Base-by-base conservation (phyloP, 192 early-diverging fungal species). In the Dimargaris cristalligena region DNA sequence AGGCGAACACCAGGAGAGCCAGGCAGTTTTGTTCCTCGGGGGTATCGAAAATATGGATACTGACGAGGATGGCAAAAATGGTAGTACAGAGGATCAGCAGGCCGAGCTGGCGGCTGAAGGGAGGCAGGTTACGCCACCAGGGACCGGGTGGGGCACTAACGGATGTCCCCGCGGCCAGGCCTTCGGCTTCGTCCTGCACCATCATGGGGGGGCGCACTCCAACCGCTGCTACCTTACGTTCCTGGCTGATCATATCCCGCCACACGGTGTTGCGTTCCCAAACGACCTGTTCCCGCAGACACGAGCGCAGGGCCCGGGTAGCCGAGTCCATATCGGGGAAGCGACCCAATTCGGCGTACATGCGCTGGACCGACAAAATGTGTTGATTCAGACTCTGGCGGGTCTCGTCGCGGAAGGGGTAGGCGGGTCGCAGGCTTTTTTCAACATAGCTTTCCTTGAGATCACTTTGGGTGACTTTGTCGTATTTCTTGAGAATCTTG, bases 261-360 rank as follows among this genome's bases (percentile, higher is more conserved):
- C 94, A 97, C 26, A 97, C 82, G 0, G 94, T 97, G 71, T 94
- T 97, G 64, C 94, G 82, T 70, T 97, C 91, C 86, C 87, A 94
- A 3, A 90, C 88, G 63, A 97, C 84, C 44, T 87, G 84, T 66
- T 94, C 91, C 55, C 91, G 79, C 65, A 94, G 71, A 67, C 88
- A 80, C 25, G 75, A 69, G 59, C 86, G 83, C 32, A 97, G 83
- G 57, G 90, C 88, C 1, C 67, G 67, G 30, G 78, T 71, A 8
- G 92, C 89, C 26, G 75, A 63, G 25, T 81, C 80, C 16, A 80
- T 49, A 50, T 83, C 75, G 49, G 71, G 72, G 57, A 78, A 75
- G 0, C 80, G 79, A 30, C 71, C 77, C 25, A 88, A 62, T 16
- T 72, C 63, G 8, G 87, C 85, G 65, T 89, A 92, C 30, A 82